A percentile compares a stretch with the other conserved stretches of the same genome.
Conservation (phyloP, 306 rosid genomes). For the Rosa chinensis region DNA sequence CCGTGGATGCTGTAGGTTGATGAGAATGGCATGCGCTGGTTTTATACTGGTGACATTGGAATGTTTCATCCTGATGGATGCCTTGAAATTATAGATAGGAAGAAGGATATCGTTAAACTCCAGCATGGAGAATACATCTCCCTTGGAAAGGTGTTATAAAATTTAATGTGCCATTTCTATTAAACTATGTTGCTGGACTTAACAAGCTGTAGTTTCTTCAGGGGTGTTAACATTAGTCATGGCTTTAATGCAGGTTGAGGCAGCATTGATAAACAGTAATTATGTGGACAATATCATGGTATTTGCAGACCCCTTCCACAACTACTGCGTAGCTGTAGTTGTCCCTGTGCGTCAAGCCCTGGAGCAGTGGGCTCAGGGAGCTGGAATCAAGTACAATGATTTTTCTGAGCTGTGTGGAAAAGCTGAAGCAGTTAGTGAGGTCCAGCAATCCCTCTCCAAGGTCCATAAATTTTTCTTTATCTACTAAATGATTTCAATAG, state of each 20-base stretch:
- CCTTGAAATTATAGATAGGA: constrained; percentile 90
- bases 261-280: constrained; percentile 55
- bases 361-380: constrained; percentile 81
- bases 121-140: constrained; percentile 96
- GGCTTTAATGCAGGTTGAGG: constrained; percentile 67
- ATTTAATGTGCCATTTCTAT: not conserved
- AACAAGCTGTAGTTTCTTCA: constrained; percentile 15
- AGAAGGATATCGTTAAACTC: constrained; percentile 93
- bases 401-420: constrained; percentile 75
- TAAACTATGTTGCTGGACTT: not conserved
- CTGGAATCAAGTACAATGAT: constrained; percentile 50
- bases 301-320: constrained; percentile 79
- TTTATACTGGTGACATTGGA: constrained; percentile 83
- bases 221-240: constrained; percentile 22
- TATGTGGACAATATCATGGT: constrained; percentile 78
- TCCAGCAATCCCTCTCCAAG: constrained; percentile 73
- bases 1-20: constrained; percentile 51
- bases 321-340: constrained; percentile 68
- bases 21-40: constrained; percentile 85
- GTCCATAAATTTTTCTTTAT: constrained; percentile 37
- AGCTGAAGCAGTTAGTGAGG: constrained; percentile 64
- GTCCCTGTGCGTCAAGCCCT: constrained; percentile 53
- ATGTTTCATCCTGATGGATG: constrained; percentile 85
- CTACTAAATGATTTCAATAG: not conserved
- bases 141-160: constrained; percentile 73